Percentiles rank a stretch among this genome's conserved stretches.
These are phyloP conservation scores for Kazachstania sp. DNA, from an alignment of 1,139 yeast genomes.

Conservation along the genomic window DNA sequence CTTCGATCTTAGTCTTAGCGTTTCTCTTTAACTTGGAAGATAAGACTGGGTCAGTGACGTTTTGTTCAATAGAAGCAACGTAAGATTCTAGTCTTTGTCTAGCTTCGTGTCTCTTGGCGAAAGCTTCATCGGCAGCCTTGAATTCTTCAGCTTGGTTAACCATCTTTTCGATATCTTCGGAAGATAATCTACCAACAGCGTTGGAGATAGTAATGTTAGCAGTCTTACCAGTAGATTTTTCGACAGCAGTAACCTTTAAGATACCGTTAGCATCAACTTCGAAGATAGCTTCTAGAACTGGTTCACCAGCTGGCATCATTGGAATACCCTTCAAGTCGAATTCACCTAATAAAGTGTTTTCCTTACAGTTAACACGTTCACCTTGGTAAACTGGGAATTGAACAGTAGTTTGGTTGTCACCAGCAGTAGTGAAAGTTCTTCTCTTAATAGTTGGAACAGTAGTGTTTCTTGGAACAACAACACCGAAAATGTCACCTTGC, in stretches of 20 bases:
- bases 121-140: slow-evolving; percentile 97
- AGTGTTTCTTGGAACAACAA: slow-evolving; percentile 99
- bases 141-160: slow-evolving; percentile 94
- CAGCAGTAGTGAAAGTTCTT: slow-evolving; percentile 99
- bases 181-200: slow-evolving; percentile 98
- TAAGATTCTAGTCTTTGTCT: slow-evolving; percentile 99
- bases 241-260: slow-evolving; percentile 98
- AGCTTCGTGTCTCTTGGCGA: slow-evolving; percentile 98
- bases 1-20: slow-evolving; percentile 95
- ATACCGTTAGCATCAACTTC: slow-evolving; percentile 99
- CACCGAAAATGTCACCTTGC: slow-evolving; percentile 99
- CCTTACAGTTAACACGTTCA: slow-evolving; percentile 99
- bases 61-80: slow-evolving; percentile 94
- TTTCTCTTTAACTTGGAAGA: slow-evolving; percentile 97
- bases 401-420: slow-evolving; percentile 98
- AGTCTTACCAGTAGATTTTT: slow-evolving; percentile 98
- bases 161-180: slow-evolving; percentile 97
- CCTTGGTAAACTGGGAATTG: slow-evolving; percentile 99
- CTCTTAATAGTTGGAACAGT: slow-evolving; percentile 99
- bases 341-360: slow-evolving; percentile 99
- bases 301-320: slow-evolving; percentile 99
- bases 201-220: slow-evolving; percentile 99
- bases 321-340: slow-evolving; percentile 98
- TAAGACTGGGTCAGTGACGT: slow-evolving; percentile 96
- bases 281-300: slow-evolving; percentile 98